A percentile compares a stretch with the other conserved stretches of the same genome.
phyloP scores from a whole-genome alignment of 257 asterid genomes.

The Nicotiana attenuata region DNA sequence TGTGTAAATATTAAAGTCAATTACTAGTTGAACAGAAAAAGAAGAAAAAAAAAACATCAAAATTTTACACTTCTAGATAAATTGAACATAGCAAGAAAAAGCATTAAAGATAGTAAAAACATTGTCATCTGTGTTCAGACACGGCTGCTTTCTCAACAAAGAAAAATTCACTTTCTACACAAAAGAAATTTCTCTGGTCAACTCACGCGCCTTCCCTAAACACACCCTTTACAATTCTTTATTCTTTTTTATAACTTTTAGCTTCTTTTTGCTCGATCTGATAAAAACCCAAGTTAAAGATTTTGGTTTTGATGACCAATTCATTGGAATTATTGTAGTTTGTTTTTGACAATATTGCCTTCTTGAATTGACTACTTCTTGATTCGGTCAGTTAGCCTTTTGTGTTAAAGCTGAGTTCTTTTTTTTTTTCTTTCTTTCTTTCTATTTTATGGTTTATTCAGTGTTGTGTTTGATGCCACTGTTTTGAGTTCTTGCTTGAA shows the following conservation, averaged over 20 bases:
- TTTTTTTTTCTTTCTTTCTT: too few species aligned
- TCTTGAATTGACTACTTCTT: conserved; percentile 11
- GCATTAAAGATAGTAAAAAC: background rate
- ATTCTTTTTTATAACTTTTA: conserved; percentile 13
- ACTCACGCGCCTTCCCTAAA: conserved; percentile 50
- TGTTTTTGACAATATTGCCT: background rate
- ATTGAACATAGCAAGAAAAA: background rate
- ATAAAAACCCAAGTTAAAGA: conserved; percentile 18
- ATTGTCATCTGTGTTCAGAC: conserved; percentile 22
- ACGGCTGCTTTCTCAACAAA: conserved; percentile 8
- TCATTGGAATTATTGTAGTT: background rate
- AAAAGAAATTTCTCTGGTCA: conserved; percentile 43
- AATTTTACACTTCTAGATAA: background rate
- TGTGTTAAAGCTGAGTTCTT: background rate
- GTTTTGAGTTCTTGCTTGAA: background rate
- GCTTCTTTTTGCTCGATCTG: background rate
- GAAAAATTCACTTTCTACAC: background rate
- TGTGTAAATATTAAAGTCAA: background rate
- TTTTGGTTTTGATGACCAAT: background rate
- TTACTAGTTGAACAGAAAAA: background rate
- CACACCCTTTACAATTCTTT: background rate
- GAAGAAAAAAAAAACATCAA: too few species aligned
- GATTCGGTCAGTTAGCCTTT: conserved; percentile 11
- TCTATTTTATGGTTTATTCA: conserved; percentile 7
- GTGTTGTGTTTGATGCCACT: background rate